Base-by-base conservation (phyloP, 2,329 filamentous ascomycete genomes). In the Teratosphaeriaceae sp. region DNA sequence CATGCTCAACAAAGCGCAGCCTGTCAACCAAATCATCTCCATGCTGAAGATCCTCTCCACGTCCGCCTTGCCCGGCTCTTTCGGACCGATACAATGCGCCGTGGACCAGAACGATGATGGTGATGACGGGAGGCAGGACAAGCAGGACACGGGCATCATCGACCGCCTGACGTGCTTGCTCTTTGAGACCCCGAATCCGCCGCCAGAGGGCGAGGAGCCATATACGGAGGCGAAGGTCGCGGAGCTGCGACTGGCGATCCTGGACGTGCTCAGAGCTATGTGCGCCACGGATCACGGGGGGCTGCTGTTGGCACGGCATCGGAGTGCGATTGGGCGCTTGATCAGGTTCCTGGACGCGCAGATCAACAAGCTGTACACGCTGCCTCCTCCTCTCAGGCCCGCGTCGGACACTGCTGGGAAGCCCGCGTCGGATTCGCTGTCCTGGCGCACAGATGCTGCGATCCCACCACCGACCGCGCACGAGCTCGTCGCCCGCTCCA, bases 261-360 rank as follows among this genome's bases (percentile, higher is more conserved):
- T 74, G 5, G 56, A 64, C 20, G 63, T 72, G 19, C 63, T 76
- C 15, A 64, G 73, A n/a, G 69, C 74, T 2, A 82, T 88, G 58
- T 75, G 78, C 1, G 67, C 71, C 5, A 77, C 77, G n/a, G 65
- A 73, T 0, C 78, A 84, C 54, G 83, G 83, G 7, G 74, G 76
- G 1, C 60, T 71, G 19, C 76, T 84, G 35, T 73, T 96, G 7
- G 84, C 83, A 0, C 67, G 69, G 4, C 84, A 92, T 60, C 74
- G 76, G 2, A 77, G 75, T 30, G 80, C 80, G 11, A 78, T 94
- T 13, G 87, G 85, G 1, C 78, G 86, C 2, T 68, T 95, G 0
- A 81, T 94, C 20, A 77, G 80, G 20, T 79, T 84, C 34, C 78
- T 89, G 40, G 82, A 92, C 45, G 84, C 88, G 50, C 79, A 84